These are phyloP conservation scores for Lonicera japonica DNA, from an alignment of 129 eudicot species.

Conservation along the genomic window DNA sequence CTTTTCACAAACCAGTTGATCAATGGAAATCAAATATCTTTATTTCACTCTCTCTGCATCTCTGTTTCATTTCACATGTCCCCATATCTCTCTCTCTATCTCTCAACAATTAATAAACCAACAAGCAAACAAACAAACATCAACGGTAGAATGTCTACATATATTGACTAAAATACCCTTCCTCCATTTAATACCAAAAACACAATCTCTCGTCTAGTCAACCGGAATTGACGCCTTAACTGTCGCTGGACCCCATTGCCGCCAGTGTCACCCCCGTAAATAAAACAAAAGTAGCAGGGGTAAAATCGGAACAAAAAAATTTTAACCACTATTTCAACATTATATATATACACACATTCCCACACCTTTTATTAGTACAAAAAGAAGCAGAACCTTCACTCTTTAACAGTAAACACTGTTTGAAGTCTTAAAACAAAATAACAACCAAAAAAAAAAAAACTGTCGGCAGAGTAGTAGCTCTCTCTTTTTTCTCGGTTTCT, in stretches of 20 bases:
- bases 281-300: slow-evolving; percentile 10
- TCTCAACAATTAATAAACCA: slow-evolving; percentile 11
- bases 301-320: slow-evolving; percentile 5
- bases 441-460: slow-evolving; percentile 17
- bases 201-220: slow-evolving; percentile 5
- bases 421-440: slow-evolving; percentile 16
- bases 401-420: slow-evolving; percentile 12
- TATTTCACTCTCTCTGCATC: neutral
- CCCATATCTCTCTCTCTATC: neutral
- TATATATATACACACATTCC: neutral
- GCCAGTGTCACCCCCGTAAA: slow-evolving; percentile 44
- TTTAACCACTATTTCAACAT: neutral
- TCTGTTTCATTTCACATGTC: no score
- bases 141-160: slow-evolving; percentile 15
- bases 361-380: neutral
- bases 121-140: slow-evolving; percentile 20
- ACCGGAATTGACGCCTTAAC: slow-evolving; percentile 68
- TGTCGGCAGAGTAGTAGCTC: slow-evolving; percentile 31
- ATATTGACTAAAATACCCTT: slow-evolving; percentile 12
- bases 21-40: neutral
- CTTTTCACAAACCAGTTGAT: neutral
- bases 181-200: neutral
- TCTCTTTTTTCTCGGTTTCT: slow-evolving; percentile 25
- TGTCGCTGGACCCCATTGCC: slow-evolving; percentile 42
- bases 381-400: slow-evolving; percentile 5